Evolutionary conservation across 73 alveolate species (phyloP).

Genomic region (Stentor roeselii): DNA sequence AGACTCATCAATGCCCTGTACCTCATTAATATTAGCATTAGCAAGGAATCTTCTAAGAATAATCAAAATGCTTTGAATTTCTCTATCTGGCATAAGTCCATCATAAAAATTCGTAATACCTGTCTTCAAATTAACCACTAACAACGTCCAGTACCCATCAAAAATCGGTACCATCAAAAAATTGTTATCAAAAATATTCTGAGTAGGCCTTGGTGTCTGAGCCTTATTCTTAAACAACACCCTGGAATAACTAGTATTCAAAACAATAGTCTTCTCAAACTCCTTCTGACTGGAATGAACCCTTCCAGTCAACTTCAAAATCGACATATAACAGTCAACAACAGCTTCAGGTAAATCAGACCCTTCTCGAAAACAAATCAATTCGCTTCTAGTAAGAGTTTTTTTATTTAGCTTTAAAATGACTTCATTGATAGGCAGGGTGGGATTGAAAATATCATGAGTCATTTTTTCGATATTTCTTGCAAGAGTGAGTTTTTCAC

Average conservation of each 20-base stretch:
- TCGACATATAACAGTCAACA: slow-evolving; percentile 2
- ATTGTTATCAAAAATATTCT: neutral
- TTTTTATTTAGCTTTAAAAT: neutral
- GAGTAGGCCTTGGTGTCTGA: neutral
- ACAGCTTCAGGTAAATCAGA: neutral
- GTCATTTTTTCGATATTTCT: slow-evolving; percentile 3
- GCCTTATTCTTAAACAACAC: neutral
- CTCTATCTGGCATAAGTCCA: neutral
- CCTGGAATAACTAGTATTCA: neutral
- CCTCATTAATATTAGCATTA: neutral
- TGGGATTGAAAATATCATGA: slow-evolving; percentile 14
- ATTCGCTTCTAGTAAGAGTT: neutral
- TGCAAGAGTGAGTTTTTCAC: neutral
- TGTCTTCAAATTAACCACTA: neutral
- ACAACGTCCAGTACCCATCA: slow-evolving; percentile 3
- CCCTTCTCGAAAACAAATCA: neutral
- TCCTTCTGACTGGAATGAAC: neutral
- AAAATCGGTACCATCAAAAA: neutral
- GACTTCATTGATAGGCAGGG: neutral
- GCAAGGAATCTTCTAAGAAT: neutral
- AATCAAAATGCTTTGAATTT: neutral
- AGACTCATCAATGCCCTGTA: neutral
- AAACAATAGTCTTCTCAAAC: neutral
- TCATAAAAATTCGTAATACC: neutral
- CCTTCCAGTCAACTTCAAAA: neutral